A percentile compares a stretch with the other conserved stretches of the same genome.
Evolutionary conservation across 495 filamentous ascomycete genomes (phyloP).

Genomic region (Penicillium malachiteum): DNA sequence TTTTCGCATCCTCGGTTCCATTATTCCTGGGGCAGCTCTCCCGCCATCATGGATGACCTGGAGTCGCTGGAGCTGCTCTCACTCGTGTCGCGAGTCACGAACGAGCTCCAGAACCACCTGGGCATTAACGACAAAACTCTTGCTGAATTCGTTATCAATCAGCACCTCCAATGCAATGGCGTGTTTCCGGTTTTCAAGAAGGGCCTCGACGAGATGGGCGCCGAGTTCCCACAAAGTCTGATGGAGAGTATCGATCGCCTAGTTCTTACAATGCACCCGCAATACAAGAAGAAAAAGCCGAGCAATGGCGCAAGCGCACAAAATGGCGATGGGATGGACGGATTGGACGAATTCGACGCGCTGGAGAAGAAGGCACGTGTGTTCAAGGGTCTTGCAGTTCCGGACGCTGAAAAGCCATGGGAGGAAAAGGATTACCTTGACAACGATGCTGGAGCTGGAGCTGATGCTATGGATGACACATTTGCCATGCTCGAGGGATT

Average conservation of each 20-base stretch:
- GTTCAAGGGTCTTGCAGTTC: conserved; percentile 86
- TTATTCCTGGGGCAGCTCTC: not conserved
- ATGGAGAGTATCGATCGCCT: conserved; percentile 88
- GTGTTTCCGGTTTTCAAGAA: conserved; percentile 67
- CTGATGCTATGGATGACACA: conserved; percentile 85
- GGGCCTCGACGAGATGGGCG: conserved; percentile 69
- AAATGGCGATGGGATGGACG: conserved; percentile 17
- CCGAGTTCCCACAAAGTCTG: conserved; percentile 86
- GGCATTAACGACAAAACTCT: conserved; percentile 91
- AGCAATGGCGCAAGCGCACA: conserved; percentile 17
- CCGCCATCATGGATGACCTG: conserved; percentile 75
- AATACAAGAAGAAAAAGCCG: conserved; percentile 59
- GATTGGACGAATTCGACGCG: conserved; percentile 46
- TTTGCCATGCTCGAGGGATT: conserved; percentile 86
- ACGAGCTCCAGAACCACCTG: conserved; percentile 90
- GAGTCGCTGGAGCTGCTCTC: conserved; percentile 87
- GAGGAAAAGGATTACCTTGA: conserved; percentile 45
- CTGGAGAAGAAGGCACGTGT: conserved; percentile 66
- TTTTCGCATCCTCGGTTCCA: conserved; percentile 1
- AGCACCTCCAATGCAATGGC: conserved; percentile 69
- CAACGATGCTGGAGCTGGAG: conserved; percentile 36
- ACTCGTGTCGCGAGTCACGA: conserved; percentile 91
- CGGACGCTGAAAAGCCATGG: conserved; percentile 70
- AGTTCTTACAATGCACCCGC: conserved; percentile 86
- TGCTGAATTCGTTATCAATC: conserved; percentile 91